A percentile compares a stretch with the other conserved stretches of the same genome.
Evolutionary conservation across 1,139 yeast genomes (phyloP).

Genomic region (Torulaspora globosa): DNA sequence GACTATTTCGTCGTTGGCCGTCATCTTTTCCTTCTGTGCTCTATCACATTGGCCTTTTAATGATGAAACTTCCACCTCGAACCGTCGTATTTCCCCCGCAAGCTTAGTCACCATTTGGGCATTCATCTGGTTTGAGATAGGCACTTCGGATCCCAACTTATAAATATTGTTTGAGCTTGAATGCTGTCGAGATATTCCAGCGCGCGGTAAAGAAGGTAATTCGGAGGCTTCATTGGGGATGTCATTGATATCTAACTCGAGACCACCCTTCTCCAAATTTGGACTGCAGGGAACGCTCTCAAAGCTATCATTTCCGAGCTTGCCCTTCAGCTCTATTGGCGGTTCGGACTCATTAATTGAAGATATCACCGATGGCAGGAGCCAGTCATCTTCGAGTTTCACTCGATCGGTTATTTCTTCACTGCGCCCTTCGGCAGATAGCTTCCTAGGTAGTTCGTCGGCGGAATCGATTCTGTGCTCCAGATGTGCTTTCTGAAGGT

Average conservation of each 20-base stretch:
- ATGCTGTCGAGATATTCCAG: constrained; percentile 4
- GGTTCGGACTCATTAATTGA: constrained; percentile 8
- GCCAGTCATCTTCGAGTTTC: constrained; percentile 19
- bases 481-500: constrained; percentile 27
- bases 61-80: constrained; percentile 72
- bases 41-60: constrained; percentile 59
- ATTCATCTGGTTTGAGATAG: constrained; percentile 23
- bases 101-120: constrained; percentile 34
- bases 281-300: constrained; percentile 8
- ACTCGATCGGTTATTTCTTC: neutral
- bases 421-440: neutral
- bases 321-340: constrained; percentile 8
- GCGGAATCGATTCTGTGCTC: constrained; percentile 21
- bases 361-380: constrained; percentile 14
- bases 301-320: constrained; percentile 6
- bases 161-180: constrained; percentile 11
- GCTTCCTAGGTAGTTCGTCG: neutral
- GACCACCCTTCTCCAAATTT: constrained; percentile 4
- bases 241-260: constrained; percentile 14
- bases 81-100: constrained; percentile 61
- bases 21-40: constrained; percentile 55
- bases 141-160: constrained; percentile 16
- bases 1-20: constrained; percentile 63
- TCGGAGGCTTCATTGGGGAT: constrained; percentile 32
- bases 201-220: constrained; percentile 15